Base-by-base conservation (phyloP, 23 red algal genomes). In the Agarophyton chilense region DNA sequence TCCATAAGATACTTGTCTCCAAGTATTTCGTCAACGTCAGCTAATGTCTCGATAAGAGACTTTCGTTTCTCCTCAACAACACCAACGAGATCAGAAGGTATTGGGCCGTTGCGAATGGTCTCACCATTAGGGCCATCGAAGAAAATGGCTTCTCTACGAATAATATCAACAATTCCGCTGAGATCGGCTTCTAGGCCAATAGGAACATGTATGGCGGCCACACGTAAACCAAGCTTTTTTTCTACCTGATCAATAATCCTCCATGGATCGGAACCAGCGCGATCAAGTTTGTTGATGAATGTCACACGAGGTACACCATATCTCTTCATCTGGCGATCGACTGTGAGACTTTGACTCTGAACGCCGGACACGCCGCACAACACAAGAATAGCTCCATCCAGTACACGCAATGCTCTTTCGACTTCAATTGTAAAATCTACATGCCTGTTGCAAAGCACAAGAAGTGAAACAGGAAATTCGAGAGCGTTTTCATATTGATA, bases 321-420 rank as follows among this genome's bases (percentile, higher is more conserved):
- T 4, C 97, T 90, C 64, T 95, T 99, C 97, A 99, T 99, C 64
- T 99, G 97, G 35, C 97, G 94, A 84, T 96, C 94, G 28, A 99
- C 97, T 32, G 97, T 99, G 25, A 99, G 89, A 63, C 89, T 94
- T 87, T 99, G 97, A 16, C 80, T 89, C 79, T 99, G 97, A 49
- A 99, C 97, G 14, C 97, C 97, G 19, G 89, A 92, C 42, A 95
- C 97, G 40, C 84, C 93, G 52, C 97, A 99, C 49, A 99, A 83
- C 17, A 99, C 97, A 32, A 99, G 74, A 21, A 99, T 78, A 50
- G 97, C 97, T 35, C 97, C 97, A 72, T 99, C 97, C 29, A 99
- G 71, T 14, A 99, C 97, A 28, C 94, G 84, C 24, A 99, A 68
- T 34, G 97, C 93, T 31, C 97, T 93, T 61, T 99, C 97, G 19